phyloP scores from a whole-genome alignment of 1,284 basidiomycete species.

The Apiotrichum porosum region DNA sequence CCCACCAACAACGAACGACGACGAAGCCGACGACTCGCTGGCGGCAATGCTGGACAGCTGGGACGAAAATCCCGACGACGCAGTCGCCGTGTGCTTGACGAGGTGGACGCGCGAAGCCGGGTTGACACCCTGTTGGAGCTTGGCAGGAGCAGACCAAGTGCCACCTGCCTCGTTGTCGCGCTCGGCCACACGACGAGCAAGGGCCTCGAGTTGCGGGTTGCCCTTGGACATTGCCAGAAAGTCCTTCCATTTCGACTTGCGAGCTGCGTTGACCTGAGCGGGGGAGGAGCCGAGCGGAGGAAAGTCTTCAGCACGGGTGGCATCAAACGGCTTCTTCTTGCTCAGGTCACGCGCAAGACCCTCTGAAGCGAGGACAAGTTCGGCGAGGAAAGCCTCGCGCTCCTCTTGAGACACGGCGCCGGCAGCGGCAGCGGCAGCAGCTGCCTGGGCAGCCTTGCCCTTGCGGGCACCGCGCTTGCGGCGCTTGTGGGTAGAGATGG shows the following conservation, averaged over 20 bases:
- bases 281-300: constrained; percentile 44
- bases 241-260: constrained; percentile 47
- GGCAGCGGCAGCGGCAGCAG: constrained; percentile 27
- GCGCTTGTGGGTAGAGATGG: constrained; percentile 40
- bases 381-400: constrained; percentile 53
- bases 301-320: constrained; percentile 37
- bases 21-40: constrained; percentile 27
- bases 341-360: constrained; percentile 71
- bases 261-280: constrained; percentile 33
- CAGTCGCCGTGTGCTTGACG: constrained; percentile 12
- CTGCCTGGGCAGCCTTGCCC: constrained; percentile 49
- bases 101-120: constrained; percentile 10
- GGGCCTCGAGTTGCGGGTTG: constrained; percentile 47
- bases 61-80: constrained; percentile 24
- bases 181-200: constrained; percentile 41
- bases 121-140: constrained; percentile 36
- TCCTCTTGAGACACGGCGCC: constrained; percentile 28
- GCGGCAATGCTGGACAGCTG: constrained; percentile 28
- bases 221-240: constrained; percentile 40
- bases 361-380: constrained; percentile 73
- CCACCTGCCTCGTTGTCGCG: constrained; percentile 32
- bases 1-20: constrained; percentile 7
- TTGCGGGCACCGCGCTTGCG: constrained; percentile 48
- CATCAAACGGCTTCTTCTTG: constrained; percentile 33
- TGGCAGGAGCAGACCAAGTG: constrained; percentile 45